phyloP scores from a whole-genome alignment of 805 yeast genomes.

The Monosporozyma yasuniensis region DNA sequence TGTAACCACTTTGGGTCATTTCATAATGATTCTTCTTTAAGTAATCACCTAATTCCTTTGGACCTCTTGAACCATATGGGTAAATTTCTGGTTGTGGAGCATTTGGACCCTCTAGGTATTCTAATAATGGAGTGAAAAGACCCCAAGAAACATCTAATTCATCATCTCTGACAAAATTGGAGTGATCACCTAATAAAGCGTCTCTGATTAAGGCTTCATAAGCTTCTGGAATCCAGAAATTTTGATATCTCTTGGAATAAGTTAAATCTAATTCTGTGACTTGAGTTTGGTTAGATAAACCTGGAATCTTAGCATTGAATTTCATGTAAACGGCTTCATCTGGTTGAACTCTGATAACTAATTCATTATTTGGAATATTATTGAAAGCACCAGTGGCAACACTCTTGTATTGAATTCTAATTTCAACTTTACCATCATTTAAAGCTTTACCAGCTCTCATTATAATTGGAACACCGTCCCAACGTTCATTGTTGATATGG shows the following conservation, averaged over 20 bases:
- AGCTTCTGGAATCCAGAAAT: conserved; percentile 95
- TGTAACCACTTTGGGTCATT: conserved; percentile 53
- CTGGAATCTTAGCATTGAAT: conserved; percentile 89
- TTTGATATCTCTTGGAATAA: conserved; percentile 69
- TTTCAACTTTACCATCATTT: conserved; percentile 89
- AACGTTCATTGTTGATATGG: conserved; percentile 80
- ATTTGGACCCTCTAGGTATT: conserved; percentile 63
- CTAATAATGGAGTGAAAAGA: conserved; percentile 82
- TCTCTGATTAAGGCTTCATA: conserved; percentile 93
- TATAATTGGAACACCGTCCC: conserved; percentile 97
- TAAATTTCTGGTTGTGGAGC: conserved; percentile 62
- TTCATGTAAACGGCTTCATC: conserved; percentile 88
- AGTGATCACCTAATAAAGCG: conserved; percentile 83
- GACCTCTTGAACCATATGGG: conserved; percentile 90
- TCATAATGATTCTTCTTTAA: conserved; percentile 62
- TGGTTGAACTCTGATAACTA: conserved; percentile 92
- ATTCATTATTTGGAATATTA: conserved; percentile 80
- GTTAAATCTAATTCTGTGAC: conserved; percentile 87
- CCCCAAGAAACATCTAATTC: conserved; percentile 92
- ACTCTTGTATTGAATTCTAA: conserved; percentile 83
- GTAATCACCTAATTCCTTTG: conserved; percentile 52
- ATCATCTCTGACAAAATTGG: conserved; percentile 96
- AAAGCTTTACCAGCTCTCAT: conserved; percentile 96
- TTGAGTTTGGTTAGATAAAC: conserved; percentile 71
- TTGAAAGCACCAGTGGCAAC: conserved; percentile 76